These are phyloP conservation scores for Delphinella strobiligena DNA, from an alignment of 2,329 filamentous ascomycete genomes.

Conservation along the genomic window DNA sequence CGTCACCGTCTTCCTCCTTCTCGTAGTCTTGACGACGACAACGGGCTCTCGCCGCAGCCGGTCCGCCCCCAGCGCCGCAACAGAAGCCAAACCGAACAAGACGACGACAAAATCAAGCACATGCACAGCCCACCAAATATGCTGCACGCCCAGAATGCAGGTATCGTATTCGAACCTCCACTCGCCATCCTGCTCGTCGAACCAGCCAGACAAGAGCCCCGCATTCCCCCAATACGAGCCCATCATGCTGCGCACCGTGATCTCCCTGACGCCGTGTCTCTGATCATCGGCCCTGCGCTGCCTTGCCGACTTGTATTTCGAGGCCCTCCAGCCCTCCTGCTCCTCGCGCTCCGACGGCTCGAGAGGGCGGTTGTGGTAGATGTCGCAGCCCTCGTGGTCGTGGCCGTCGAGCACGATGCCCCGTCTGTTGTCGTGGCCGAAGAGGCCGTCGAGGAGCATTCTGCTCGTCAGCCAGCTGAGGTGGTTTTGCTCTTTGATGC, in stretches of 20 bases:
- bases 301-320: slow-evolving; percentile 8
- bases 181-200: slow-evolving; percentile 56
- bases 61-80: not conserved
- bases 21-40: no score
- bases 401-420: slow-evolving; percentile 86
- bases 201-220: slow-evolving; percentile 81
- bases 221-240: slow-evolving; percentile 89
- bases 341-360: slow-evolving; percentile 7
- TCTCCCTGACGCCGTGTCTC: slow-evolving; percentile 62
- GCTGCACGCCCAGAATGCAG: slow-evolving; percentile 73
- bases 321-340: slow-evolving; percentile 13
- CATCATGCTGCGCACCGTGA: slow-evolving; percentile 98
- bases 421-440: slow-evolving; percentile 56
- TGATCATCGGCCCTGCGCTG: slow-evolving; percentile 7
- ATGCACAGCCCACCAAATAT: slow-evolving; percentile 90
- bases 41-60: no score
- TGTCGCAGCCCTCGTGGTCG: slow-evolving; percentile 90
- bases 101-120: slow-evolving; percentile 47
- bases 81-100: not conserved
- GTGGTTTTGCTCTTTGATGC: slow-evolving; percentile 84
- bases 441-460: slow-evolving; percentile 70
- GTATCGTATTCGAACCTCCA: slow-evolving; percentile 75
- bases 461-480: slow-evolving; percentile 58
- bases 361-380: slow-evolving; percentile 26
- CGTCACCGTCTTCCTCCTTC: no score